These are phyloP conservation scores for Isochrysis galbana DNA, from an alignment of 78 protist species.

Conservation along the genomic window DNA sequence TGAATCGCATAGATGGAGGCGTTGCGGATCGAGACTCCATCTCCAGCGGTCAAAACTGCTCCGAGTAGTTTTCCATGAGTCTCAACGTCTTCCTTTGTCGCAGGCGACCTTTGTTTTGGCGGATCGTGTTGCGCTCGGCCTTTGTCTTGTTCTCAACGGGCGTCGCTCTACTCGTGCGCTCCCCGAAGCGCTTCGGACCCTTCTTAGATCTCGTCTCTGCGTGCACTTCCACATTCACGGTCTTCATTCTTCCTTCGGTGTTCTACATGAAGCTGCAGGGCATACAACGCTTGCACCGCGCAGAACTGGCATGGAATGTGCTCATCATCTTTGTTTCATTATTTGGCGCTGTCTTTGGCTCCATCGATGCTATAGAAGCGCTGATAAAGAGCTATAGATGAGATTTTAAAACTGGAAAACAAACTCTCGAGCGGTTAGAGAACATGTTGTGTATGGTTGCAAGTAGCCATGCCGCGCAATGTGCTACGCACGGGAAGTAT, in stretches of 20 bases:
- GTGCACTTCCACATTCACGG: neutral
- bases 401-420: too few relatives aligned
- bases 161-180: neutral
- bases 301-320: neutral
- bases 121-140: neutral
- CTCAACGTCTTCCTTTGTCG: too few relatives aligned
- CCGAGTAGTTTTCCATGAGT: too few relatives aligned
- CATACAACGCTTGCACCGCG: neutral
- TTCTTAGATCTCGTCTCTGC: neutral
- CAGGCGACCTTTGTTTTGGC: neutral
- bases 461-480: too few relatives aligned
- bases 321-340: neutral
- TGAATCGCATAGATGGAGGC: too few relatives aligned
- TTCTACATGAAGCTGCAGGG: neutral
- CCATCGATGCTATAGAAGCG: neutral
- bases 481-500: too few relatives aligned
- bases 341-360: neutral
- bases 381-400: neutral
- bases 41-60: too few relatives aligned
- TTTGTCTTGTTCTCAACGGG: neutral
- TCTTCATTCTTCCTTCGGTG: neutral
- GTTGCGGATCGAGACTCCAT: too few relatives aligned
- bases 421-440: too few relatives aligned
- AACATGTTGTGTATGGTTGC: too few relatives aligned
- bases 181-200: neutral